phyloP scores from a whole-genome alignment of 2,329 filamentous ascomycete species.

The Didymella lethalis region DNA sequence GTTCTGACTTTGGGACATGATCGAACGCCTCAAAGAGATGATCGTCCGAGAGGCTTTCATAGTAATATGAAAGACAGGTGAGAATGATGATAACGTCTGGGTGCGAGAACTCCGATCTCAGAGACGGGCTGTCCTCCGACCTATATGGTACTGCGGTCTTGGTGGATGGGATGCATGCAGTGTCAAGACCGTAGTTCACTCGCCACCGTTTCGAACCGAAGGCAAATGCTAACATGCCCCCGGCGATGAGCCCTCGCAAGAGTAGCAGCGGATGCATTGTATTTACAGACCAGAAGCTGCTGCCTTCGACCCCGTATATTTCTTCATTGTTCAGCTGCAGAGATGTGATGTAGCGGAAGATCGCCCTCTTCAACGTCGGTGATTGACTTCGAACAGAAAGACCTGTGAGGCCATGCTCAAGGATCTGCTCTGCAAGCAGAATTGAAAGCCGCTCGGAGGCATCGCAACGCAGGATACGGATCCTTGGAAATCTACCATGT shows the following conservation, averaged over 20 bases:
- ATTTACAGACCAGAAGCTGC: slow-evolving; percentile 50
- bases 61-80: slow-evolving; percentile 73
- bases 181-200: slow-evolving; percentile 69
- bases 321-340: slow-evolving; percentile 39
- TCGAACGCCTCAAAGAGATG: slow-evolving; percentile 60
- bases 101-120: slow-evolving; percentile 72
- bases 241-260: slow-evolving; percentile 64
- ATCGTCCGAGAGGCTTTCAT: slow-evolving; percentile 62
- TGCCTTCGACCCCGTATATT: slow-evolving; percentile 31
- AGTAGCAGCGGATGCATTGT: slow-evolving; percentile 55
- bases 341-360: slow-evolving; percentile 58
- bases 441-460: slow-evolving; percentile 42
- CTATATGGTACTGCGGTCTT: slow-evolving; percentile 66
- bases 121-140: slow-evolving; percentile 70
- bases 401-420: slow-evolving; percentile 53
- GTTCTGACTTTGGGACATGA: slow-evolving; percentile 60
- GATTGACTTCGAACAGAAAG: slow-evolving; percentile 56
- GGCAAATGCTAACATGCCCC: slow-evolving; percentile 62
- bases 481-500: slow-evolving; percentile 56
- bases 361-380: slow-evolving; percentile 33
- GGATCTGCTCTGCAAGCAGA: slow-evolving; percentile 50
- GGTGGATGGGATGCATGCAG: slow-evolving; percentile 60
- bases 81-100: slow-evolving; percentile 71
- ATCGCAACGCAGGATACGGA: slow-evolving; percentile 58
- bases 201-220: slow-evolving; percentile 68